Base-by-base conservation (phyloP, 306 rosid species). In the Dalbergia oliveri region DNA sequence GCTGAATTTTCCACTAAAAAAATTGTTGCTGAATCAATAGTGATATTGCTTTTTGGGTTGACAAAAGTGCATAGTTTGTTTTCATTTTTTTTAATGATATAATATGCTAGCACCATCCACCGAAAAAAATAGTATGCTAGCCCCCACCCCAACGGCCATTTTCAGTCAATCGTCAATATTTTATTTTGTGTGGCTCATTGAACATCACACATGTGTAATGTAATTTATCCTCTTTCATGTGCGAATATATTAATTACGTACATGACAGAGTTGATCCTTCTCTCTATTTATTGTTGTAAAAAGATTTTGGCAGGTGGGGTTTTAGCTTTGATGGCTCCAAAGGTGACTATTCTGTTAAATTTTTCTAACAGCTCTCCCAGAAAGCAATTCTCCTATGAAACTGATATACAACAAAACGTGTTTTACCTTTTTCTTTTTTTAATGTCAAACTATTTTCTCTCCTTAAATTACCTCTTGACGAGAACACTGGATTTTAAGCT, bases 161-260 rank as follows among this genome's bases (percentile, higher is more conserved):
- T 21, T 19, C 33, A 9, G 61, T 56, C 61, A 56, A 16, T 58
- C 19, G 34, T 21, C 63, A 21, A 21, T 9, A 6, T 58, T 9
- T 9, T 58, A 4, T 58, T 57, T 57, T 58, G 63, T 21, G 14
- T 58, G 62, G 3, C 47, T 43, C 6, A 43, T 43, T 43, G 9
- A 9, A 43, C 47, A 43, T 43, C 10, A 57, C 62, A 47, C 15
- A 10, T 43, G 5, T 11, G 53, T 66, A 49, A 49, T 26, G 31
- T 53, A 31, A 44, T 68, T 3, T 35, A 61, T 50, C 33, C 71
- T 60, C 19, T 60, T 61, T n/a, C 77, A 51, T 21, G 58, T 9
- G 66, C 33, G 11, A 18, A 26, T 26, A 35, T 18, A 59, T 0
- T 63, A 63, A 75, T 63, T 75, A 51, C 18, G 18, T 9, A 76